Evolutionary conservation across 2,329 filamentous ascomycete species (phyloP).

Genomic region (Sclerotinia sclerotiorum): DNA sequence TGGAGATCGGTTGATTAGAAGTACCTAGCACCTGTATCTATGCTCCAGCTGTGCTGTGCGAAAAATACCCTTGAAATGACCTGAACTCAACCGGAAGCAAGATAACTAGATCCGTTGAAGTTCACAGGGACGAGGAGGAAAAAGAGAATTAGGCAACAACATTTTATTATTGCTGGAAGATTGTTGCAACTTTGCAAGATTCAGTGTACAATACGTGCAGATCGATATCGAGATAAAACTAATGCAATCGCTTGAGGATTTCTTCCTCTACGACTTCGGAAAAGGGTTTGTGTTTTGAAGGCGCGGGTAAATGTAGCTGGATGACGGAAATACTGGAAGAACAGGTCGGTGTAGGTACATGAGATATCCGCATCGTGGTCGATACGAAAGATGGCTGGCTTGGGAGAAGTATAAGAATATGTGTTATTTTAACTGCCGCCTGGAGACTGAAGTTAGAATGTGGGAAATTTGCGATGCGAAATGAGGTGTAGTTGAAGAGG

Average conservation of each 20-base stretch:
- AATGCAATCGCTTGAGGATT: background rate
- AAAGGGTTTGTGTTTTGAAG: constrained; percentile 12
- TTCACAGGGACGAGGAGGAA: background rate
- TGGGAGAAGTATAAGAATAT: constrained; percentile 1
- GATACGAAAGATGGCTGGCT: constrained; percentile 19
- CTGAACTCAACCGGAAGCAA: constrained; percentile 8
- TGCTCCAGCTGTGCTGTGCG: constrained; percentile 12
- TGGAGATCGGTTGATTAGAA: constrained; percentile 14
- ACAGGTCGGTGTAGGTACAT: background rate
- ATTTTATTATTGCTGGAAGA: background rate
- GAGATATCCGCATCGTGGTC: background rate
- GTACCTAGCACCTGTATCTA: constrained; percentile 9
- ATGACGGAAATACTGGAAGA: background rate
- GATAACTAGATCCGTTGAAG: constrained; percentile 8
- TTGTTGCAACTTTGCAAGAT: constrained; percentile 24
- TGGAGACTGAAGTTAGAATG: constrained; percentile 1
- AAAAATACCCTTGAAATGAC: background rate
- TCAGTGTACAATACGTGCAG: background rate
- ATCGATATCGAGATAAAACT: background rate
- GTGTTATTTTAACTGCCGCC: constrained; percentile 12
- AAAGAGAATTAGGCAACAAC: constrained; percentile 18
- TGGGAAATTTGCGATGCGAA: background rate
- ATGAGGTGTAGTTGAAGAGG: background rate
- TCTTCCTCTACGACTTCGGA: constrained; percentile 23
- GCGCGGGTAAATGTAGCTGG: constrained; percentile 3